A percentile compares a stretch with the other conserved stretches of the same genome.
phyloP scores from a whole-genome alignment of 352 stramenopile genomes.

The Pythium grandisporangium region DNA sequence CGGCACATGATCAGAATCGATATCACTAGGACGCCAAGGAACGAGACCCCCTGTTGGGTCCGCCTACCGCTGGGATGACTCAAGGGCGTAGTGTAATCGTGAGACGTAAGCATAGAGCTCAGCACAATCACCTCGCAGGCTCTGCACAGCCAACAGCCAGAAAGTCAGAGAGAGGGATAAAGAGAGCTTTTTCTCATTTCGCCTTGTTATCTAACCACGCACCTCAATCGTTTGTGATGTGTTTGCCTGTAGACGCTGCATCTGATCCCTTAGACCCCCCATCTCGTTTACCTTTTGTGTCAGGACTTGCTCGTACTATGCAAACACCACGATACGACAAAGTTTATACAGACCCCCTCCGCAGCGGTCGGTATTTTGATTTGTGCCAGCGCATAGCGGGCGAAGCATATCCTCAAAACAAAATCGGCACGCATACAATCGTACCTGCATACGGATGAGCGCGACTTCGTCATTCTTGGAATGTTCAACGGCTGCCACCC shows the following conservation, averaged over 20 bases:
- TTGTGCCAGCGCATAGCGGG: too few relatives aligned
- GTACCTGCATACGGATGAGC: slow-evolving; percentile 58
- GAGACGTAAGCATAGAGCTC: slow-evolving; percentile 63
- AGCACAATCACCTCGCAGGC: slow-evolving; percentile 50
- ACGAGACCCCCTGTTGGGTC: too few relatives aligned
- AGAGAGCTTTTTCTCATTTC: too few relatives aligned
- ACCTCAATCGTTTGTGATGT: slow-evolving; percentile 41
- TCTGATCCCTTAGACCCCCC: slow-evolving; percentile 15
- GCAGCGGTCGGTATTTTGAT: too few relatives aligned
- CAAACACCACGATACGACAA: background rate
- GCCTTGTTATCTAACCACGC: too few relatives aligned
- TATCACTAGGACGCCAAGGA: too few relatives aligned
- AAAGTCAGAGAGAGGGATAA: background rate
- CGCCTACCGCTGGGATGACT: slow-evolving; percentile 14
- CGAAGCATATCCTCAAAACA: too few relatives aligned
- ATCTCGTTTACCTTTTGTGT: slow-evolving; percentile 42
- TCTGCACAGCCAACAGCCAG: slow-evolving; percentile 16
- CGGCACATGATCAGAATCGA: too few relatives aligned
- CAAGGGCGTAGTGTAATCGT: slow-evolving; percentile 17
- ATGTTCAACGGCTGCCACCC: slow-evolving; percentile 35
- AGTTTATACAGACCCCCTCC: background rate
- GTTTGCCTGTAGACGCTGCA: slow-evolving; percentile 25
- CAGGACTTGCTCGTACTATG: slow-evolving; percentile 54
- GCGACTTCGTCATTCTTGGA: slow-evolving; percentile 63
- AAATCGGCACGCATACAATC: too few relatives aligned